phyloP scores from a whole-genome alignment of 2,329 filamentous ascomycete species.

The Calonectria hongkongensis region DNA sequence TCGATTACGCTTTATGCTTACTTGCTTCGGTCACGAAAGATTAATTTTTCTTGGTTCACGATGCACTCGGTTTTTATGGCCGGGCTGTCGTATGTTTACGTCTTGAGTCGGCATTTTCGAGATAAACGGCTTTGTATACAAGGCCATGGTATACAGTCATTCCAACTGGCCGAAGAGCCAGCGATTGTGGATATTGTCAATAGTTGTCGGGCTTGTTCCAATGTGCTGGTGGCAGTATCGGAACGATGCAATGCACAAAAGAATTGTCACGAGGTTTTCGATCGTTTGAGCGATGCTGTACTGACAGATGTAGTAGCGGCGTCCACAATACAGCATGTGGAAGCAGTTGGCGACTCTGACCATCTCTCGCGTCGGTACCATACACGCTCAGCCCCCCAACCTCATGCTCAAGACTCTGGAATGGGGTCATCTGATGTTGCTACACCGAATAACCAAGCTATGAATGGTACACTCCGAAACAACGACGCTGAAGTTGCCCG shows the following conservation, averaged over 20 bases:
- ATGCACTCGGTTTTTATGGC: constrained; percentile 69
- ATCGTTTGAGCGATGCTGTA: constrained; percentile 64
- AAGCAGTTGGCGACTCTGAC: neutral
- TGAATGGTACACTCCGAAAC: neutral
- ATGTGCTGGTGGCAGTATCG: constrained; percentile 65
- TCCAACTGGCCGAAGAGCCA: constrained; percentile 57
- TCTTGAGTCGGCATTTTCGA: constrained; percentile 63
- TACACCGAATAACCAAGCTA: neutral
- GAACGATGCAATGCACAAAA: constrained; percentile 64
- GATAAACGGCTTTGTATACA: constrained; percentile 40
- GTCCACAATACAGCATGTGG: neutral
- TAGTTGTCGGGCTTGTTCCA: constrained; percentile 65
- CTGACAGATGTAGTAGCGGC: constrained; percentile 56
- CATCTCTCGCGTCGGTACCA: constrained; percentile 5
- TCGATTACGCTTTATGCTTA: constrained; percentile 65
- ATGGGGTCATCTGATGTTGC: neutral
- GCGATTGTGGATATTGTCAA: constrained; percentile 65
- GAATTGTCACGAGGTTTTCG: constrained; percentile 65
- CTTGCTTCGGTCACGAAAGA: constrained; percentile 65
- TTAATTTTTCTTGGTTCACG: constrained; percentile 70
- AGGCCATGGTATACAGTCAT: constrained; percentile 21
- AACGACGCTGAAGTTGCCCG: neutral
- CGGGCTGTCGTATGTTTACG: constrained; percentile 66
- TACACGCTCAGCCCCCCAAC: constrained; percentile 1
- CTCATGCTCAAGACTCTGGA: neutral